Evolutionary conservation across 2,329 filamentous ascomycete species (phyloP), one percentile per base, ranked within the genome.

Genomic region (Hypoxylon sp.): DNA sequence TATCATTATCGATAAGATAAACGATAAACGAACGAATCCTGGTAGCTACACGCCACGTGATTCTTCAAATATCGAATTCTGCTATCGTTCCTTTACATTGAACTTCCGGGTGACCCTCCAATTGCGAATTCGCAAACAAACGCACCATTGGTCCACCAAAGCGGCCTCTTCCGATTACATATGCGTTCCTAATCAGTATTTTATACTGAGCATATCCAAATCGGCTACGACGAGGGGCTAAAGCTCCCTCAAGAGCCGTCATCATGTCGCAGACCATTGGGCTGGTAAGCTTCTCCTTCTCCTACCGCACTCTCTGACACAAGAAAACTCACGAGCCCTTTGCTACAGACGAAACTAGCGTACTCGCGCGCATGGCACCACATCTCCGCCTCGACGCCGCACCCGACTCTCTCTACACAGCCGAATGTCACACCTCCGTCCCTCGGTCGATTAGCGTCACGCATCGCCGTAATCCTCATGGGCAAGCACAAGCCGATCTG

Each of bases 401-500:
- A 91, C 77, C 81, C 85, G n/a, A 85, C 81, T 14, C 87, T 91
- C 75, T 89, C 83, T 74, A 90, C 82, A 68, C 85, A 80, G 79
- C 86, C 75, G 73, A 82, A 85, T 73, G 80, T 89, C 24, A 90
- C 90, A 19, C 86, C 89, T 17, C 94, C 94, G 13, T 90, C 94
- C n/a, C 91, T 98, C 44, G 95, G 95, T 74, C 94, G 95, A 46
- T 87, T 98, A 56, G 95, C 95, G 68, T 94, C 92, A 58, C 90
- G 92, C 70, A 97, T 98, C 80, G 95, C 94, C 69, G 85, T 91
- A 59, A 86, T 93, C 67, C 89, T 98, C 57, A 98, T 98, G 94
- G 96, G 96, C 83, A 99, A 99, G 86, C 92, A 99, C 87, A 99
- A 99, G 84, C 96, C 96, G 22, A 97, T 96, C 81, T 99, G 90